phyloP scores from a whole-genome alignment of 257 asterid genomes.

The Agastache rugosa region DNA sequence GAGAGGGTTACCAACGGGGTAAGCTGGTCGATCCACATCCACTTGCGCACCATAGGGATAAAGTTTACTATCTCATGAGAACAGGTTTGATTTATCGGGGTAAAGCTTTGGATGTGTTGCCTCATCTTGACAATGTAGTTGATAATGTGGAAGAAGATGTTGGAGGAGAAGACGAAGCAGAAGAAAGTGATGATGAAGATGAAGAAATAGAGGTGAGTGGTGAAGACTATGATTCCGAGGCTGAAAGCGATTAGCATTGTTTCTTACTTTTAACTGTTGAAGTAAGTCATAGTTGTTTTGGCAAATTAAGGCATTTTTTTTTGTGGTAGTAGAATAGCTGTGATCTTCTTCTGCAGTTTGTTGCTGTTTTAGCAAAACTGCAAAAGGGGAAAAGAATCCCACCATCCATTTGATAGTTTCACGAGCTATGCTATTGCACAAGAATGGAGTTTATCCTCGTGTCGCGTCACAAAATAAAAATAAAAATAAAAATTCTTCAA shows the following conservation, averaged over 20 bases:
- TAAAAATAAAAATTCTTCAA: background rate
- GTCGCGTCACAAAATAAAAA: background rate
- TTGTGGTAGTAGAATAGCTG: background rate
- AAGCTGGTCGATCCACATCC: slow-evolving; percentile 72
- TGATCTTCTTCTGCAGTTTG: background rate
- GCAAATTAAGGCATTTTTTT: background rate
- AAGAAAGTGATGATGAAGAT: slow-evolving; percentile 53
- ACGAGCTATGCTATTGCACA: background rate
- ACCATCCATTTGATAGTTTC: background rate
- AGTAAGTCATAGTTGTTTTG: background rate
- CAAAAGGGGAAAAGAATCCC: background rate
- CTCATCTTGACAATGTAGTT: slow-evolving; percentile 52
- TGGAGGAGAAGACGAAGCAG: slow-evolving; percentile 47
- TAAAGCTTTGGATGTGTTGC: slow-evolving; percentile 66
- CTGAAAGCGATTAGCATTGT: slow-evolving; percentile 45
- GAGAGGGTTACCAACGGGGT: slow-evolving; percentile 85
- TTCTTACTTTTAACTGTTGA: background rate
- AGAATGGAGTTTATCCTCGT: too few species aligned
- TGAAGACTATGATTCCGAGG: slow-evolving; percentile 47
- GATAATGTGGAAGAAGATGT: slow-evolving; percentile 49
- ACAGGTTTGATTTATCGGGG: slow-evolving; percentile 76
- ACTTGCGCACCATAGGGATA: slow-evolving; percentile 72
- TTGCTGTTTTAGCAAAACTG: background rate
- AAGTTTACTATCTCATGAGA: slow-evolving; percentile 83
- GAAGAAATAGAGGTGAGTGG: slow-evolving; percentile 46